Conservation (phyloP, 2,329 filamentous ascomycete genomes). For the Emmonsia crescens region DNA sequence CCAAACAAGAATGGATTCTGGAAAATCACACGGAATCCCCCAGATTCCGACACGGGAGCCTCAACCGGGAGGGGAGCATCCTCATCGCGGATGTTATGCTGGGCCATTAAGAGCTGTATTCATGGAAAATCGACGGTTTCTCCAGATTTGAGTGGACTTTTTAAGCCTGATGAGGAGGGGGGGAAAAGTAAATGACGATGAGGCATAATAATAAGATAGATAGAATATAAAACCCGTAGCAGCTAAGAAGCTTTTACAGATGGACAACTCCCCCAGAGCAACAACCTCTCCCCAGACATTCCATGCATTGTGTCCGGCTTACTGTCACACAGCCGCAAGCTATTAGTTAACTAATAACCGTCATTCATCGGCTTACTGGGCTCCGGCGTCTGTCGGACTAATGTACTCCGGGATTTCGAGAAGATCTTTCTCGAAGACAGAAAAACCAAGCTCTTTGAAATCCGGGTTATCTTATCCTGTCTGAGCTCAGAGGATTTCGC, state of each 20-base stretch:
- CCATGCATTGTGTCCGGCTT: not conserved
- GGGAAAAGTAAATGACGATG: not conserved
- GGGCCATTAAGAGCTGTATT: not conserved
- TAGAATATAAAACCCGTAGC: not conserved
- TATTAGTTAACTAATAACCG: not conserved
- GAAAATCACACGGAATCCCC: slow-evolving; percentile 20
- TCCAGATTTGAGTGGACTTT: not conserved
- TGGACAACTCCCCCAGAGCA: not conserved
- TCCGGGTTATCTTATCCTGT: not conserved
- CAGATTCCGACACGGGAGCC: slow-evolving; percentile 4
- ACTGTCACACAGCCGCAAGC: not conserved
- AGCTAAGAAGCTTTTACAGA: not conserved
- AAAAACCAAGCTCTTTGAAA: not conserved
- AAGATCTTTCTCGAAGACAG: not conserved
- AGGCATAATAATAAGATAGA: not conserved
- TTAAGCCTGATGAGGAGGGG: not conserved
- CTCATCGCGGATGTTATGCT: not conserved
- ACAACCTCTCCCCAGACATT: not conserved
- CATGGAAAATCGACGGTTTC: not conserved
- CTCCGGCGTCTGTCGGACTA: not conserved
- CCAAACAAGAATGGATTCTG: slow-evolving; percentile 38
- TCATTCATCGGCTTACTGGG: not conserved
- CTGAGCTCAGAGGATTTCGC: not conserved
- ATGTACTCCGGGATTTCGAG: not conserved
- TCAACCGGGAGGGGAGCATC: not conserved